A percentile compares a stretch with the other conserved stretches of the same genome.
Evolutionary conservation across 192 early-diverging fungal genomes (phyloP).

Genomic region (Coemansia sp.): DNA sequence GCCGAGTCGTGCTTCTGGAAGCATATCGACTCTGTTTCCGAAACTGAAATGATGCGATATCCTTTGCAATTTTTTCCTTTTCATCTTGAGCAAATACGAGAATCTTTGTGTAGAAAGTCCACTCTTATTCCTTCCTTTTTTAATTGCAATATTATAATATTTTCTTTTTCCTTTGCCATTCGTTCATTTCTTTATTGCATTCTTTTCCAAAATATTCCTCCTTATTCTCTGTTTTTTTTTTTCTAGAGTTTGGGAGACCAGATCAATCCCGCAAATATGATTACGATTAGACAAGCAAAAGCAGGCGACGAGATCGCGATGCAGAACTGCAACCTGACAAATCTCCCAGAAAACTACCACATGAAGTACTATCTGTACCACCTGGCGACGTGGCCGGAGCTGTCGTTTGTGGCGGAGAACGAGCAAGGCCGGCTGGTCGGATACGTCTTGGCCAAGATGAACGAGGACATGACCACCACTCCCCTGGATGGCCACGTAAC

Average conservation of each 20-base stretch:
- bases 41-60: slow-evolving; percentile 16
- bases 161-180: not conserved
- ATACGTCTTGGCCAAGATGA: slow-evolving; percentile 97
- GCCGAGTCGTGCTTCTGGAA: not conserved
- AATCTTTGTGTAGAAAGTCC: not conserved
- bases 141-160: not conserved
- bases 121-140: slow-evolving; percentile 9
- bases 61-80: not conserved
- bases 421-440: slow-evolving; percentile 90
- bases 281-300: slow-evolving; percentile 47
- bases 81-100: not conserved
- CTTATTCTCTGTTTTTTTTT: not conserved
- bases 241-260: not conserved
- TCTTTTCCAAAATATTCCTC: no score
- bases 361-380: slow-evolving; percentile 98
- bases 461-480: slow-evolving; percentile 78
- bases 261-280: slow-evolving; percentile 19
- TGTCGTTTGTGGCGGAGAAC: slow-evolving; percentile 94
- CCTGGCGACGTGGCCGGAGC: slow-evolving; percentile 81
- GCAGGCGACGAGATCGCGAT: slow-evolving; percentile 66
- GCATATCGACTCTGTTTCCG: slow-evolving; percentile 36
- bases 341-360: slow-evolving; percentile 99
- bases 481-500: slow-evolving; percentile 95
- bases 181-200: not conserved
- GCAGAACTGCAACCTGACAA: slow-evolving; percentile 96